These are phyloP conservation scores for Fusarium torreyae DNA, from an alignment of 2,329 filamentous ascomycete genomes.

Conservation along the genomic window DNA sequence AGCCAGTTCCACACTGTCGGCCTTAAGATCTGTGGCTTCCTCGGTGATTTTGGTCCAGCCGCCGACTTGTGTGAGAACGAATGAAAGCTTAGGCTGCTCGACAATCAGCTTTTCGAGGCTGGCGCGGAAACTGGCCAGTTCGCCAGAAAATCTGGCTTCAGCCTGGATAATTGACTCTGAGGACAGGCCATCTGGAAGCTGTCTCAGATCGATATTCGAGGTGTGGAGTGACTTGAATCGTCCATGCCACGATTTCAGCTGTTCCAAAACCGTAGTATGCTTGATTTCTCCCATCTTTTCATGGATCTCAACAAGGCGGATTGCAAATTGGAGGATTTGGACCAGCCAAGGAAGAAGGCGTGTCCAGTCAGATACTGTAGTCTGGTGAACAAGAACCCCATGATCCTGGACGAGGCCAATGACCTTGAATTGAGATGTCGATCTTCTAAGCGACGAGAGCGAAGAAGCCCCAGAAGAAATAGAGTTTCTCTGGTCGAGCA, in stretches of 20 bases:
- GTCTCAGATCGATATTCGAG: conserved; percentile 60
- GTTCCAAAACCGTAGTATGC: conserved; percentile 61
- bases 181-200: conserved; percentile 67
- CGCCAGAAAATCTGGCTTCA: conserved; percentile 54
- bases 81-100: conserved; percentile 71
- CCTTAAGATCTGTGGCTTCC: conserved; percentile 25
- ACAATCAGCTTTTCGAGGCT: conserved; percentile 59
- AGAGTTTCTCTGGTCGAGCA: conserved; percentile 71
- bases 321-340: conserved; percentile 75
- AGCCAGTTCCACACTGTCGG: conserved; percentile 50
- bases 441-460: conserved; percentile 57
- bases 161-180: conserved; percentile 57
- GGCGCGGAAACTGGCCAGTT: conserved; percentile 56
- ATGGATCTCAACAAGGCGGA: conserved; percentile 76
- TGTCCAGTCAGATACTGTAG: conserved; percentile 44
- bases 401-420: conserved; percentile 53
- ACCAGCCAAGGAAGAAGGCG: conserved; percentile 72
- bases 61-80: conserved; percentile 75
- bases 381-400: conserved; percentile 41
- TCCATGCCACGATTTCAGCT: conserved; percentile 66
- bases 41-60: conserved; percentile 70
- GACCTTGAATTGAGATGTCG: conserved; percentile 56
- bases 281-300: conserved; percentile 72
- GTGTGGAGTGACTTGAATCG: conserved; percentile 62
- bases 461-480: conserved; percentile 60